Base-by-base conservation (phyloP, 768 basidiomycete genomes). In the Mycena rosella region DNA sequence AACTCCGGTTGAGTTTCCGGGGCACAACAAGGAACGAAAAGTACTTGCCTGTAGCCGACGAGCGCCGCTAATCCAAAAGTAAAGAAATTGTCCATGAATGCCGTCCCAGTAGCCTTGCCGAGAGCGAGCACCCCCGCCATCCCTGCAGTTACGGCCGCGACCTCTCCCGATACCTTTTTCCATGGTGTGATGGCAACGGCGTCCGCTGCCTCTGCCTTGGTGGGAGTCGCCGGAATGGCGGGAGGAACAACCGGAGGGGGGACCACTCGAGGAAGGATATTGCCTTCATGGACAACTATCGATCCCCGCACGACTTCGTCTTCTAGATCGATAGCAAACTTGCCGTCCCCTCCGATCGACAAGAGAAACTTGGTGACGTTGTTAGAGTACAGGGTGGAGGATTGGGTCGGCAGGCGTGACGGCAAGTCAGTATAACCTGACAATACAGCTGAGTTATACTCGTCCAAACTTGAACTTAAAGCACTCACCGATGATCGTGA, bases 331-430 rank as follows among this genome's bases (percentile, higher is more conserved):
- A 96, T 80, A 8, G 78, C 78, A 75, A 89, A 96, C 51, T 82
- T 87, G 49, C 83, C 84, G 48, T 90, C 86, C 42, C 85, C 85
- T 17, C 90, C 89, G 10, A 96, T 87, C 5, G 94, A 95, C 18
- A 96, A 83, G 48, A 96, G 84, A 79, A 96, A 96, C 76, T 96
- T 96, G 40, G 92, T 91, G 69, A 96, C 90, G 74, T 96, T 96
- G 79, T 96, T 96, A 8, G 95, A 96, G 77, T 96, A 96, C 8
- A 96, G 81, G 4, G 93, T 94, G 5, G 93, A 94, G 6, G 94
- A 94, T 74, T 96, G 95, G 0, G 95, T 96, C 18, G 95, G 95
- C 38, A 96, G 81, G 42, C 95, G 87, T n/a, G 94, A 95, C 8
- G 94, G 91, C 54, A 96, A 82, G 78, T 96, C 95, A 53, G 92